phyloP scores from a whole-genome alignment of 768 basidiomycete genomes.

The Lenzites betulinus region DNA sequence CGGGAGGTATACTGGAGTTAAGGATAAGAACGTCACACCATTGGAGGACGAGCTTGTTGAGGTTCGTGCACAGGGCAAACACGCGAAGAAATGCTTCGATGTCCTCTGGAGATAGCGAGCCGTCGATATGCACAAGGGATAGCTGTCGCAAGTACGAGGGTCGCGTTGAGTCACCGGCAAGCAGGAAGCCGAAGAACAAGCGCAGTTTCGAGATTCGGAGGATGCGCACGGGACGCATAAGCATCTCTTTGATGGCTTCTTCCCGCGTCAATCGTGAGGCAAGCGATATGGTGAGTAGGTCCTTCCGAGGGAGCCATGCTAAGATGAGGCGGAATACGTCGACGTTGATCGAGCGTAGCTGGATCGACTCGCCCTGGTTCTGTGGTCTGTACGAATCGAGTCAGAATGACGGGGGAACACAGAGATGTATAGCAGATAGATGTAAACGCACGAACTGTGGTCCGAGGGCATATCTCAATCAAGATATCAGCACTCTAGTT shows the following conservation, averaged over 20 bases:
- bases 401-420: too few relatives aligned
- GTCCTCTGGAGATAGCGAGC: not conserved
- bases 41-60: not conserved
- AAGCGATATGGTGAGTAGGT: not conserved
- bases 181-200: not conserved
- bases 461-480: too few relatives aligned
- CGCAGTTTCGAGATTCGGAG: not conserved
- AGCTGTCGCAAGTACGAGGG: not conserved
- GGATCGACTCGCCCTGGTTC: too few relatives aligned
- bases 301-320: not conserved
- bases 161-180: not conserved
- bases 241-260: not conserved
- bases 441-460: too few relatives aligned
- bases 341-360: not conserved
- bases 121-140: not conserved
- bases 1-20: not conserved
- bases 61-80: not conserved
- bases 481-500: too few relatives aligned
- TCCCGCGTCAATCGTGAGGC: not conserved
- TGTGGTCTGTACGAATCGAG: not conserved
- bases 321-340: conserved; percentile 5
- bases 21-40: not conserved
- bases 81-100: not conserved
- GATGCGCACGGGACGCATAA: not conserved
- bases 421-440: not conserved